Evolutionary conservation across 2,329 filamentous ascomycete genomes (phyloP), one percentile per base, ranked within the genome.

Genomic region (Aspergillus costaricaensis): DNA sequence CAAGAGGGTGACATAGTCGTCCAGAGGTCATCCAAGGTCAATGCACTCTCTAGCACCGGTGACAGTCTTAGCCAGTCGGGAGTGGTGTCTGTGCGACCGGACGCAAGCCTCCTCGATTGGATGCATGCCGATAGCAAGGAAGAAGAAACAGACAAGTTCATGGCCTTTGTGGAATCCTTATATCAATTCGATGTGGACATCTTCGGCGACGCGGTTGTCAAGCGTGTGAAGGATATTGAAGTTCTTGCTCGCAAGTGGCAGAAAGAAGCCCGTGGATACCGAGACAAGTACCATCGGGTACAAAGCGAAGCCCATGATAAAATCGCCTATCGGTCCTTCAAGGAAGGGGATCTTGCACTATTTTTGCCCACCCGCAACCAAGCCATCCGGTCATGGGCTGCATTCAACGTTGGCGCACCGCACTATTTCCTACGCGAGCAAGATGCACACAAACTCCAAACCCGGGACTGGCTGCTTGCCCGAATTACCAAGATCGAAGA

Each of bases 391-490:
- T 94, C 95, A 0, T 99, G 95, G 95, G 95, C 95, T 5, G 95
- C 95, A 0, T 99, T 99, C 83, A 99, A 99, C 70, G 91, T 99
- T 32, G 94, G 93, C 1, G 96, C 94, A 62, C 95, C 95, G 8
- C 95, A 99, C 75, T 98, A 95, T 79, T 99, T 99, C 79, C 83
- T 99, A 2, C 90, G 92, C 38, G 95, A 99, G 76, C 91, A 96
- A 74, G 94, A 98, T 68, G 85, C 84, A 1, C 96, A 99, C 76
- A 89, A 91, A 62, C 81, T 99, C 5, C 87, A 89, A 30, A 88
- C 88, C 51, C 86, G 94, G 38, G 95, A 99, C 73, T 99, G 95
- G 92, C 86, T 99, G n/a, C 88, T 99, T 7, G 95, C 95, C 8
- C 88, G 95, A 15, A 98, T 99, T 60, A 88, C 88, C 12, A 92